phyloP scores from a whole-genome alignment of 768 basidiomycete species.

The Pisolithus orientalis region DNA sequence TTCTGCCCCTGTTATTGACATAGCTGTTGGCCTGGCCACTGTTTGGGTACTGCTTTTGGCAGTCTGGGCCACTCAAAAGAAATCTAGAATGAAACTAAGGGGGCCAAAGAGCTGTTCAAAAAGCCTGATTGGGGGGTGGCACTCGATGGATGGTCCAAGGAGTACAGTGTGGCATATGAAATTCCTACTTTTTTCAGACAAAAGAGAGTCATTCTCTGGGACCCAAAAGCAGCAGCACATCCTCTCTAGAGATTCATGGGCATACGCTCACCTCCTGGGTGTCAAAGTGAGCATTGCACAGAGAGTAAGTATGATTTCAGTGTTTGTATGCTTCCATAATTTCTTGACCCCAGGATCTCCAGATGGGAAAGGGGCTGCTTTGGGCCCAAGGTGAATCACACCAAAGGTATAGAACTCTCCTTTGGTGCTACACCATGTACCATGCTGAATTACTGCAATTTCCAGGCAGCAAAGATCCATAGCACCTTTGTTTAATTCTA shows the following conservation, averaged over 20 bases:
- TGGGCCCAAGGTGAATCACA: not conserved
- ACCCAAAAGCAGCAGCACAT: conserved; percentile 45
- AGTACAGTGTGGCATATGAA: conserved; percentile 39
- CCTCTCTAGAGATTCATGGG: conserved; percentile 41
- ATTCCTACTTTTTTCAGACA: conserved; percentile 33
- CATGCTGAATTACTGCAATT: not conserved
- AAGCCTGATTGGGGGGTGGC: conserved; percentile 6
- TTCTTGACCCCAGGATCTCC: conserved; percentile 13
- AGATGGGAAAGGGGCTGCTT: conserved; percentile 5
- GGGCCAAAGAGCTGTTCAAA: not conserved
- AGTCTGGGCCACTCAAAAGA: not conserved
- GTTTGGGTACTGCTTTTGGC: not conserved
- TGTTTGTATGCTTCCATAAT: not conserved
- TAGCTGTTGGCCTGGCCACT: not conserved
- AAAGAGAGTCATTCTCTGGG: conserved; percentile 30
- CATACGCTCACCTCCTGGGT: conserved; percentile 35
- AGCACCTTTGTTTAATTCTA: conserved; percentile 19
- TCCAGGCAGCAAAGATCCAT: conserved; percentile 20
- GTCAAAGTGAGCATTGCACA: conserved; percentile 29
- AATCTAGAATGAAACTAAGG: not conserved
- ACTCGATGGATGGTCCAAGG: conserved; percentile 37
- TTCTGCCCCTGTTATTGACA: not conserved
- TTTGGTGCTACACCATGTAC: not conserved
- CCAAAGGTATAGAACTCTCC: not conserved
- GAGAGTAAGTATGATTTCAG: conserved; percentile 14